Evolutionary conservation across 176 grass and related monocot species (phyloP), one percentile per base, ranked within the genome.

Genomic region (Aegilops bicornis): DNA sequence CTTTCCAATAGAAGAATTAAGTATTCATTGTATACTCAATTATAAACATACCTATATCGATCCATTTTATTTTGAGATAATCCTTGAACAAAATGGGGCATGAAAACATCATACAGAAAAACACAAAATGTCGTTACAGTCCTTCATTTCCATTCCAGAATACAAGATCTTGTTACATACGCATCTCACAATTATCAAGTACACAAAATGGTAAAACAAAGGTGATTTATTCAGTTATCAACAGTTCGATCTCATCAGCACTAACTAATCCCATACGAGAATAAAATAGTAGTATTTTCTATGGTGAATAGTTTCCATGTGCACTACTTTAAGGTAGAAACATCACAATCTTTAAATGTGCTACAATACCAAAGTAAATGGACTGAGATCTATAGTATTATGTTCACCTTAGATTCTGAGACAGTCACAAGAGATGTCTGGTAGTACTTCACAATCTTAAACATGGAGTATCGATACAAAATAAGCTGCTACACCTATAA

Each of bases 221-320:
- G 48, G 1, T 30, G 20, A 12, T 82, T 36, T 52, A 70, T 84
- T 52, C 20, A 13, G 33, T 52, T 73, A 84, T 37, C 31, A 84
- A 29, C 52, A 35, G 20, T 40, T 78, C 24, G 3, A 31, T 10
- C 32, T 61, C 5, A 35, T 71, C 62, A 72, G 71, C 29, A 62
- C 23, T 40, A 42, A 45, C 39, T 77, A 33, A 65, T 70, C 65
- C 37, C 8, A 25, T 10, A 78, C 0, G 14, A 82, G 13, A 58
- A 35, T 76, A 84, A 20, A 86, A 80, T 40, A 65, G 30, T 23
- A 83, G 23, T 42, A 40, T 40, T 40, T 40, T 40, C 39, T 40
- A 52, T 30, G 36, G 65, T 66, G 3, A 87, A 65, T 10, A 27
- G 6, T 23, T 67, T 87, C 45, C n/a, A 74, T 58, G 6, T 85